These are phyloP conservation scores for Naegleria gruberi DNA, from an alignment of 208 protist species.

Conservation along the genomic window DNA sequence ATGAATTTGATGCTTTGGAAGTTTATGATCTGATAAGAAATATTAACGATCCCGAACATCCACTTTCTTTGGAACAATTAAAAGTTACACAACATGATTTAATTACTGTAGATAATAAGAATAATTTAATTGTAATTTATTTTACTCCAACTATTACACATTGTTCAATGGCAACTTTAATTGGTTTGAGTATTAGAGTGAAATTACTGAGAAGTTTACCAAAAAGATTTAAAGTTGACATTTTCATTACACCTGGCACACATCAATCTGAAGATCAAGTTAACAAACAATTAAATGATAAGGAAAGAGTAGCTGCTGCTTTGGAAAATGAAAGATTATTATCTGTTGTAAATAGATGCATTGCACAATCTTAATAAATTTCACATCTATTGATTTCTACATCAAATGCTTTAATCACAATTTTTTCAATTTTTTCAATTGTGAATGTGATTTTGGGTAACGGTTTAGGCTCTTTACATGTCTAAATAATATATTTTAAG, in stretches of 20 bases:
- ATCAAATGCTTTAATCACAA: too few species aligned
- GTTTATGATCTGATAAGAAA: conserved; percentile 86
- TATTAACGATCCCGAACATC: conserved; percentile 97
- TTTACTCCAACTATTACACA: conserved; percentile 97
- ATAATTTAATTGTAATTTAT: conserved; percentile 61
- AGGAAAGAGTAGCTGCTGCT: conserved; percentile 94
- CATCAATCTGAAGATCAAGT: conserved; percentile 87
- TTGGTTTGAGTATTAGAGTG: conserved; percentile 91
- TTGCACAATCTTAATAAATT: background rate
- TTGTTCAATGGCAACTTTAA: conserved; percentile 95
- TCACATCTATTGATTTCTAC: too few species aligned
- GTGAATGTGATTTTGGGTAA: too few species aligned
- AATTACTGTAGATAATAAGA: conserved; percentile 71
- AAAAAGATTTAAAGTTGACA: conserved; percentile 81
- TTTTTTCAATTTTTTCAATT: too few species aligned
- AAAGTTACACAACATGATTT: conserved; percentile 73
- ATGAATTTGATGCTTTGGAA: background rate
- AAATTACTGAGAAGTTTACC: conserved; percentile 89
- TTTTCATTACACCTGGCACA: conserved; percentile 76
- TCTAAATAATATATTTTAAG: too few species aligned
- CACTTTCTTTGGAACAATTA: conserved; percentile 95
- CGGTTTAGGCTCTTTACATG: too few species aligned
- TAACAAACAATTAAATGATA: conserved; percentile 98
- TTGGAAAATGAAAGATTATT: conserved; percentile 86
- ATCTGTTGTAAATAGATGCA: conserved; percentile 46